Evolutionary conservation across 139 green algal genomes (phyloP).

Genomic region (Tetradesmus lagerheimii): DNA sequence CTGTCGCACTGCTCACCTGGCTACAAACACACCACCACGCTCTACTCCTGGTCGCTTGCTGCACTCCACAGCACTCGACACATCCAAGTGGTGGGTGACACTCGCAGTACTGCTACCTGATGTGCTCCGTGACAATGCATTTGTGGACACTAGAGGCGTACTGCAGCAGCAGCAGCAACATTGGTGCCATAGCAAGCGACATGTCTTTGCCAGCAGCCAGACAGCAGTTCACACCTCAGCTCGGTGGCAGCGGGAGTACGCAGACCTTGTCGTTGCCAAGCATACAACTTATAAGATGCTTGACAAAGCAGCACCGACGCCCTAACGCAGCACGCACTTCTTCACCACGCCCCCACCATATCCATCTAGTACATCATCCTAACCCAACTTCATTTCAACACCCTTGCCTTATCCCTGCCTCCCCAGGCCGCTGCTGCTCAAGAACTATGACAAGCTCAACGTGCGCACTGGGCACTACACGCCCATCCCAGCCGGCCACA

Average conservation of each 20-base stretch:
- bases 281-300: background rate
- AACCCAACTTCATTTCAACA: no score
- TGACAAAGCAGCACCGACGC: background rate
- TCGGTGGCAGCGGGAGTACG: background rate
- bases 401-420: background rate
- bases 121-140: background rate
- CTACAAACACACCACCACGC: background rate
- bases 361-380: no score
- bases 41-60: background rate
- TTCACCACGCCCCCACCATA: background rate
- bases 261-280: background rate
- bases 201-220: background rate
- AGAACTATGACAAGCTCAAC: constrained; percentile 96
- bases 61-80: constrained; percentile 86
- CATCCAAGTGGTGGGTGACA: constrained; percentile 78
- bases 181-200: background rate
- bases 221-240: background rate
- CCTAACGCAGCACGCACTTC: background rate
- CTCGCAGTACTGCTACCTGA: no score
- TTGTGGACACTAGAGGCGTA: background rate
- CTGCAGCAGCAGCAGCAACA: background rate
- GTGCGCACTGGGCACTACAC: constrained; percentile 99
- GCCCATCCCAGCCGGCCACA: constrained; percentile 94
- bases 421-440: constrained; percentile 92
- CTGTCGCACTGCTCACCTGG: background rate